phyloP scores from a whole-genome alignment of 108 stramenopile genomes.

The Skeletonema potamos region DNA sequence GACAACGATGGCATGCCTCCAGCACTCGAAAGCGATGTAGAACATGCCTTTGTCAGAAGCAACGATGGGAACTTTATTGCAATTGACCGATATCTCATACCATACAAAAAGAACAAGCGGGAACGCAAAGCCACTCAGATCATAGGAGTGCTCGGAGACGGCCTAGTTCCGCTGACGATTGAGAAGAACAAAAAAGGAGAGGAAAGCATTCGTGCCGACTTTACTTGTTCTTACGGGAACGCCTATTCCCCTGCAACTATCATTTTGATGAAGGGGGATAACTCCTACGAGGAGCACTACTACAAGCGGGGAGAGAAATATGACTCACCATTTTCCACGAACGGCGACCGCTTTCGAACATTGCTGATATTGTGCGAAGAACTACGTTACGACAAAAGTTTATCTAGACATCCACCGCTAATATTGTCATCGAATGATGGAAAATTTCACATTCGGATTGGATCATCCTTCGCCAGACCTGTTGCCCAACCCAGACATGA shows the following conservation, averaged over 20 bases:
- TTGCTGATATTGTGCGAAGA: conserved; percentile 43
- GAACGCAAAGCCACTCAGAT: neutral
- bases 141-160: conserved; percentile 42
- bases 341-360: conserved; percentile 42
- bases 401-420: conserved; percentile 41
- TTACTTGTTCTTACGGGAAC: conserved; percentile 41
- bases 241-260: conserved; percentile 29
- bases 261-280: conserved; percentile 37
- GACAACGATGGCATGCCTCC: conserved; percentile 24
- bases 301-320: conserved; percentile 31
- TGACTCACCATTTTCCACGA: conserved; percentile 35
- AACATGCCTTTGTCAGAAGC: conserved; percentile 44
- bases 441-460: conserved; percentile 34
- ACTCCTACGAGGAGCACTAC: conserved; percentile 33
- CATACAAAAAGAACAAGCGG: neutral
- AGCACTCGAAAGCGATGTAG: conserved; percentile 47
- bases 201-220: conserved; percentile 34
- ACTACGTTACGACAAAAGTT: conserved; percentile 30
- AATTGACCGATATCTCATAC: conserved; percentile 41
- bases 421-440: conserved; percentile 32
- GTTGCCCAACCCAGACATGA: conserved; percentile 2
- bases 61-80: conserved; percentile 40
- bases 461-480: conserved; percentile 33
- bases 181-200: conserved; percentile 22
- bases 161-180: conserved; percentile 37